These are phyloP conservation scores for Sungouiella blattae DNA, from an alignment of 805 yeast genomes.

Conservation along the genomic window DNA sequence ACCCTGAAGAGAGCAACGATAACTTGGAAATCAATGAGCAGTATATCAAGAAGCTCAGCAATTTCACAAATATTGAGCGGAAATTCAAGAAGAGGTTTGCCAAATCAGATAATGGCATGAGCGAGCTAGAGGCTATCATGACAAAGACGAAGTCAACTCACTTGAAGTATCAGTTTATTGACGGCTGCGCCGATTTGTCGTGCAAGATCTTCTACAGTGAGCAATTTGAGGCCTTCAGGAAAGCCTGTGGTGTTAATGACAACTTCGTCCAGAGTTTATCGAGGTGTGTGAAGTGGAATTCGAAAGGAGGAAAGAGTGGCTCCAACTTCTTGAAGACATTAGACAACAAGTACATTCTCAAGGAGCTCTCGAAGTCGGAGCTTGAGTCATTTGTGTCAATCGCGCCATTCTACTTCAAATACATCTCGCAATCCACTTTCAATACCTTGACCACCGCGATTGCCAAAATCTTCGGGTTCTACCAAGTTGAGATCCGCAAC, in stretches of 20 bases:
- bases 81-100: constrained; percentile 33
- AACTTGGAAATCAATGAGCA: constrained; percentile 26
- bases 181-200: constrained; percentile 75
- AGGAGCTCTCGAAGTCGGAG: constrained; percentile 84
- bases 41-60: constrained; percentile 31
- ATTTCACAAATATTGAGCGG: constrained; percentile 39
- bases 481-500: constrained; percentile 85
- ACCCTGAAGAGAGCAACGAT: constrained; percentile 10
- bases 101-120: constrained; percentile 20
- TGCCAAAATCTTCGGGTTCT: constrained; percentile 93
- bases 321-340: constrained; percentile 88
- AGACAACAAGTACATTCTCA: constrained; percentile 85
- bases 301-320: constrained; percentile 95
- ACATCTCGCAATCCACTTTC: constrained; percentile 91
- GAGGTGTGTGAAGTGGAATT: constrained; percentile 93
- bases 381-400: constrained; percentile 90
- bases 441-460: constrained; percentile 93
- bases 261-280: constrained; percentile 85
- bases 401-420: constrained; percentile 95
- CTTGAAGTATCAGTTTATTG: constrained; percentile 86
- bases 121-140: constrained; percentile 62
- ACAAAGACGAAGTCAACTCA: constrained; percentile 83
- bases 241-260: constrained; percentile 73
- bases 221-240: constrained; percentile 91
- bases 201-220: constrained; percentile 95